These are phyloP conservation scores for Phytophthora lateralis DNA, from an alignment of 352 stramenopile species.

Conservation along the genomic window DNA sequence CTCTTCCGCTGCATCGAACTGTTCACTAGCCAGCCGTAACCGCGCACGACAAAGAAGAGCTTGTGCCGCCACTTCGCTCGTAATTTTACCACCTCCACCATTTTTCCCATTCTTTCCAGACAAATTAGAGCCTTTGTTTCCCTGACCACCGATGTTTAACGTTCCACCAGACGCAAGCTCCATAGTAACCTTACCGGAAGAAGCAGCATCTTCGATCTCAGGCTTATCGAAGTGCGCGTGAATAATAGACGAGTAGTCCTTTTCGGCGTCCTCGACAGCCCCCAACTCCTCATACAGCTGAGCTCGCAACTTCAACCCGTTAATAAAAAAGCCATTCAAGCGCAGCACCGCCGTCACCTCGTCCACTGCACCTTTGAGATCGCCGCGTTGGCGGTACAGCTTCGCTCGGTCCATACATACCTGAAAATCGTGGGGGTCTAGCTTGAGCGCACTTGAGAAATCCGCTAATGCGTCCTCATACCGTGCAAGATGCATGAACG, in stretches of 20 bases:
- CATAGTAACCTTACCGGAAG: constrained; percentile 31
- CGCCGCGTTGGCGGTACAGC: constrained; percentile 50
- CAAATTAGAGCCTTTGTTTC: constrained; percentile 14
- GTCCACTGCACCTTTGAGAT: constrained; percentile 48
- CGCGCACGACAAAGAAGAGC: constrained; percentile 63
- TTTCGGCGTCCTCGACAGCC: constrained; percentile 42
- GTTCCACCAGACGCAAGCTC: constrained; percentile 37
- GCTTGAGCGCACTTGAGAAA: constrained; percentile 47
- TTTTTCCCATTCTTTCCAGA: constrained; percentile 24
- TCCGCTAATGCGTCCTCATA: constrained; percentile 62
- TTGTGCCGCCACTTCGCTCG: constrained; percentile 56
- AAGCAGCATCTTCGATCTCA: constrained; percentile 23
- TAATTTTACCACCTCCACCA: constrained; percentile 43
- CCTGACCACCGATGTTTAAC: constrained; percentile 14
- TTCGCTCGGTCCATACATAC: constrained; percentile 63
- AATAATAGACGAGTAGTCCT: constrained; percentile 76
- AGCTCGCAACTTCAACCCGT: constrained; percentile 67
- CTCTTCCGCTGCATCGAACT: constrained; percentile 61
- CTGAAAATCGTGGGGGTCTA: constrained; percentile 65
- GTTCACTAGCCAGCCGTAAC: constrained; percentile 44
- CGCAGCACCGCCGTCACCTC: constrained; percentile 63
- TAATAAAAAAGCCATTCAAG: constrained; percentile 75
- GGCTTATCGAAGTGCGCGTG: constrained; percentile 62
- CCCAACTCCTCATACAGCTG: constrained; percentile 55
- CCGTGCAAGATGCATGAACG: constrained; percentile 46